Base-by-base conservation (phyloP, 164 flowering plant genomes). In the Nymphaea colorata region DNA sequence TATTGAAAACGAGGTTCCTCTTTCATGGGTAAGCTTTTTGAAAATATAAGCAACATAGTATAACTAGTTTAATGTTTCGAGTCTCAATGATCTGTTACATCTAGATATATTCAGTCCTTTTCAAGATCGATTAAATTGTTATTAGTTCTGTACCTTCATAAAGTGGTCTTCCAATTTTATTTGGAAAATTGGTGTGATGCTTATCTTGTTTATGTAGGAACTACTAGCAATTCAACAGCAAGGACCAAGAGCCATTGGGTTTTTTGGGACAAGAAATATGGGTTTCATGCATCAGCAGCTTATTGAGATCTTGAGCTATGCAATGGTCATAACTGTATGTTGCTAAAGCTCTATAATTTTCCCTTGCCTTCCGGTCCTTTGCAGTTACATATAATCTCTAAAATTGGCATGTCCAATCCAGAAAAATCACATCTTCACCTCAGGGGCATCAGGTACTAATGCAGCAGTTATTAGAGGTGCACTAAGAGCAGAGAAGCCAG, bases 401-500 rank as follows among this genome's bases (percentile, higher is more conserved):
- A 17, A 64, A 44, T 36, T 47, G 42, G 36, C 5, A 47, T 18
- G 12, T 18, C 43, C 43, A 16, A 45, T 77, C 67, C 90, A 94
- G 98, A 91, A 94, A 81, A 94, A 94, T 63, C 98, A 91, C 70
- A 94, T 94, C n/a, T 94, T 76, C 75, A 91, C 99, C 41, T 94
- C 99, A 12, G 98, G 99, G 71, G 96, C 99, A 71, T 86, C 98
- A 53, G 98, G 98, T 15, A 94, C 99, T 51, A 94, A 94, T 85
- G 97, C 99, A 69, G 97, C 98, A 77, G 99, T 94, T 43, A 91
- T 94, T 60, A 86, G 97, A 83, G 99, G 99, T 72, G 96, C 90
- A 69, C 79, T 87, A 74, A 82, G 96, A 76, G 95, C 98, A 15
- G 98, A 90, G 78, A 84, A 74, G 78, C 97, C 97, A 3, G 99